phyloP scores from a whole-genome alignment of 768 basidiomycete species.

The Mycena albidolilacea region DNA sequence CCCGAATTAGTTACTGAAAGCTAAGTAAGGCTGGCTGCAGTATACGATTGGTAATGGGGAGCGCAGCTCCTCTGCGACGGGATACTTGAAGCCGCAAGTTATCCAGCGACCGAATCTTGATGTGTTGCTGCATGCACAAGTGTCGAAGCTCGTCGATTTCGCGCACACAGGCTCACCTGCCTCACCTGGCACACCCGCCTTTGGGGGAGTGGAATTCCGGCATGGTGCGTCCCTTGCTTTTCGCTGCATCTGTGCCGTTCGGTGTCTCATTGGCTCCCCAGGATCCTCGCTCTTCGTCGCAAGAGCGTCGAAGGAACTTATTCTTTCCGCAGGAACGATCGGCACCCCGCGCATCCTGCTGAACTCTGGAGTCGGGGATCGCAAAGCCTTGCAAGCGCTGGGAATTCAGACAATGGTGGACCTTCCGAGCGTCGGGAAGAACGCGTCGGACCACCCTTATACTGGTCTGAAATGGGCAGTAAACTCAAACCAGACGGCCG shows the following conservation, averaged over 20 bases:
- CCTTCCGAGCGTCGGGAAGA: constrained; percentile 24
- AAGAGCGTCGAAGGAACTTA: constrained; percentile 16
- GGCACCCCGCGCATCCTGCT: constrained; percentile 16
- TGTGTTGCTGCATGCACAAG: constrained; percentile 41
- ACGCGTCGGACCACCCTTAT: constrained; percentile 23
- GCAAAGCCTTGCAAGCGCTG: neutral
- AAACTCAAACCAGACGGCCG: constrained; percentile 20
- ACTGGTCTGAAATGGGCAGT: constrained; percentile 21
- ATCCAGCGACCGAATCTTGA: constrained; percentile 42
- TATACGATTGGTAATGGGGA: constrained; percentile 40
- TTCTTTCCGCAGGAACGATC: constrained; percentile 23
- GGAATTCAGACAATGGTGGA: constrained; percentile 14
- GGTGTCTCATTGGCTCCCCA: neutral
- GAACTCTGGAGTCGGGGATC: constrained; percentile 19
- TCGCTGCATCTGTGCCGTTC: constrained; percentile 1
- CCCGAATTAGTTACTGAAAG: constrained; percentile 44
- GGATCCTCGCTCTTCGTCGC: constrained; percentile 23
- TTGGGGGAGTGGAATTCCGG: constrained; percentile 19
- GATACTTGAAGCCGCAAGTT: constrained; percentile 43
- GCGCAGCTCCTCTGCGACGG: constrained; percentile 44
- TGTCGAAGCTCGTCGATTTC: constrained; percentile 29
- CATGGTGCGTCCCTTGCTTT: constrained; percentile 22
- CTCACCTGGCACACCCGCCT: neutral
- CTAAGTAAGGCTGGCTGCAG: constrained; percentile 40
- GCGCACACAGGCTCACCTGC: neutral